These are phyloP conservation scores for Aspergillus caelatus DNA, from an alignment of 2,329 filamentous ascomycete species.

Conservation along the genomic window DNA sequence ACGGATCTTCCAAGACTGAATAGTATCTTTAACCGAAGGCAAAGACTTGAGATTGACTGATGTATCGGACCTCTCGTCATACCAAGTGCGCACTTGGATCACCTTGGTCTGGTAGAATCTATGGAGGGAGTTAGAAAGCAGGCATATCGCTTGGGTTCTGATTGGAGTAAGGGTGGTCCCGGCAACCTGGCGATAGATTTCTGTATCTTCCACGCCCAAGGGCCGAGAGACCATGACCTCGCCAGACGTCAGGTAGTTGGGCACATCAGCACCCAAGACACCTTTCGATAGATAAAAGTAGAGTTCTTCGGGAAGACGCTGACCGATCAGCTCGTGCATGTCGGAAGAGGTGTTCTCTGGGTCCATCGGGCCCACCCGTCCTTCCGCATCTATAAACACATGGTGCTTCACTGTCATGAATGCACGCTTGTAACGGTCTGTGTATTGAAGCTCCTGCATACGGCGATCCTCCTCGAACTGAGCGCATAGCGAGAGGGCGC, in stretches of 20 bases:
- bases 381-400: conserved; percentile 76
- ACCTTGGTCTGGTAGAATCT: conserved; percentile 81
- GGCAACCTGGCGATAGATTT: conserved; percentile 79
- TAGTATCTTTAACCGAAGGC: conserved; percentile 56
- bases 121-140: conserved; percentile 78
- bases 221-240: conserved; percentile 81
- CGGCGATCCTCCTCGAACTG: conserved; percentile 79
- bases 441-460: conserved; percentile 71
- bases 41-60: conserved; percentile 66
- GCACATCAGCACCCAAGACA: conserved; percentile 74
- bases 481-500: conserved; percentile 72
- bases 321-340: conserved; percentile 86
- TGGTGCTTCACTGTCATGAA: conserved; percentile 86
- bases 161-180: conserved; percentile 73
- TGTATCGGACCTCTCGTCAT: conserved; percentile 67
- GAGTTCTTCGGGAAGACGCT: conserved; percentile 84
- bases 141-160: conserved; percentile 73
- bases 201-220: conserved; percentile 76
- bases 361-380: conserved; percentile 75
- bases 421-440: conserved; percentile 84
- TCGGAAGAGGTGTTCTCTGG: conserved; percentile 75
- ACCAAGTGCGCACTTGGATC: conserved; percentile 82
- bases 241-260: conserved; percentile 80
- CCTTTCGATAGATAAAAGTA: conserved; percentile 88
- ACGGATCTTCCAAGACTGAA: conserved; percentile 74